phyloP scores from a whole-genome alignment of 1,284 basidiomycete genomes.

The Pyrrhoderma lamaoense region DNA sequence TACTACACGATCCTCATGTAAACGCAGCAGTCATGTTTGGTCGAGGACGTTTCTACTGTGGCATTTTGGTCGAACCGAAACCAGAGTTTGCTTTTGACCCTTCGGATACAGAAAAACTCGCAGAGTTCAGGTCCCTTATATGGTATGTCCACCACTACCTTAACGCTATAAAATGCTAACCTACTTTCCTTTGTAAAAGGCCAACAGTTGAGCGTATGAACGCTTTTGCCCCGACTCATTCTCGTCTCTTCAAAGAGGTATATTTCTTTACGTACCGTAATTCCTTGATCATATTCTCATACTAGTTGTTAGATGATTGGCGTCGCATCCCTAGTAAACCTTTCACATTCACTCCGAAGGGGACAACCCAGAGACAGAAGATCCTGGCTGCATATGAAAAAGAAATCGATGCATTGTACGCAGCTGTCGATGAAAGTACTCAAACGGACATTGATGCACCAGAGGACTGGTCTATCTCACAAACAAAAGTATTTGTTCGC shows the following conservation, averaged over 20 bases:
- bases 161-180: background rate
- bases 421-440: conserved; percentile 15
- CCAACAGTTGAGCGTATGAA: conserved; percentile 4
- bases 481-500: conserved; percentile 13
- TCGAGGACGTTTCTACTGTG: conserved; percentile 34
- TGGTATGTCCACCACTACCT: conserved; percentile 5
- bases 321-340: conserved; percentile 16
- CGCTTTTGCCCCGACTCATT: conserved; percentile 3
- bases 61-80: conserved; percentile 35
- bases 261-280: no score
- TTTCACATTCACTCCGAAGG: conserved; percentile 20
- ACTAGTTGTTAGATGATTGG: conserved; percentile 17
- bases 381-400: conserved; percentile 16
- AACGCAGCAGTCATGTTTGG: conserved; percentile 33
- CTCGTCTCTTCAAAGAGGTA: conserved; percentile 10
- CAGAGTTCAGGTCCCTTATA: conserved; percentile 4
- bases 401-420: conserved; percentile 19
- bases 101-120: conserved; percentile 3
- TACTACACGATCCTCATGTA: conserved; percentile 30
- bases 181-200: background rate
- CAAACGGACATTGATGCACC: conserved; percentile 15
- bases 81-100: conserved; percentile 20
- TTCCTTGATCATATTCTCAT: background rate
- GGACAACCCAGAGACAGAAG: conserved; percentile 12
- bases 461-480: conserved; percentile 13